Evolutionary conservation across 1,284 basidiomycete species (phyloP).

Genomic region (Fomitopsis schrenkii): DNA sequence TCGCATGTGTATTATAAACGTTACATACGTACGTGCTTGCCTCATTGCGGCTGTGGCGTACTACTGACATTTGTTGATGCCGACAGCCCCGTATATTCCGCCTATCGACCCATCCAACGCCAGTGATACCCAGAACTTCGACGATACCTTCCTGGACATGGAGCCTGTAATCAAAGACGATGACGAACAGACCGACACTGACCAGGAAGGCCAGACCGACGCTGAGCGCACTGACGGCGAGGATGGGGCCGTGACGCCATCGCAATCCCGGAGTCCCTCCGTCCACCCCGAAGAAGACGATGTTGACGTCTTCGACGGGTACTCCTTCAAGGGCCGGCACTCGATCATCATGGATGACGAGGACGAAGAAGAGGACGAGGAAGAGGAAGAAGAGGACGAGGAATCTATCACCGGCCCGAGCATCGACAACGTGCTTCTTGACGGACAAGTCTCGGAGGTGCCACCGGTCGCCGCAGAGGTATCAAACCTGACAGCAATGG

Average conservation of each 20-base stretch:
- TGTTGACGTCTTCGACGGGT: slow-evolving; percentile 81
- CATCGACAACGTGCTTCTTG: slow-evolving; percentile 20
- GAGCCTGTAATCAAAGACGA: slow-evolving; percentile 80
- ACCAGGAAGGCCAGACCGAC: slow-evolving; percentile 48
- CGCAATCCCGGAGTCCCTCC: slow-evolving; percentile 69
- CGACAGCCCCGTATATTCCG: slow-evolving; percentile 90
- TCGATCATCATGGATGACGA: slow-evolving; percentile 73
- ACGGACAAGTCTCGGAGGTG: slow-evolving; percentile 13
- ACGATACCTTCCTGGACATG: slow-evolving; percentile 95
- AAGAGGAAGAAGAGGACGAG: slow-evolving; percentile 29
- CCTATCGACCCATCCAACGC: slow-evolving; percentile 91
- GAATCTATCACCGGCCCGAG: slow-evolving; percentile 19
- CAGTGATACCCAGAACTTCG: slow-evolving; percentile 96
- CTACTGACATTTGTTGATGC: not conserved
- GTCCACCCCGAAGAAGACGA: slow-evolving; percentile 50
- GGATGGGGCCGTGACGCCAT: slow-evolving; percentile 64
- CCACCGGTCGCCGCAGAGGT: slow-evolving; percentile 23
- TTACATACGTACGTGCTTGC: slow-evolving; percentile 67
- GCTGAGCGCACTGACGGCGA: slow-evolving; percentile 71
- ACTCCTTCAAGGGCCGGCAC: slow-evolving; percentile 83
- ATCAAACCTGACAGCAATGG: slow-evolving; percentile 6
- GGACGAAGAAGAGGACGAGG: slow-evolving; percentile 44
- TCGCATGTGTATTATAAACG: slow-evolving; percentile 92
- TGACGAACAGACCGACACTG: slow-evolving; percentile 36
- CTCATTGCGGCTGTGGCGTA: not conserved